Conservation (phyloP, 1,284 basidiomycete species). For the Amylostereum areolatum region DNA sequence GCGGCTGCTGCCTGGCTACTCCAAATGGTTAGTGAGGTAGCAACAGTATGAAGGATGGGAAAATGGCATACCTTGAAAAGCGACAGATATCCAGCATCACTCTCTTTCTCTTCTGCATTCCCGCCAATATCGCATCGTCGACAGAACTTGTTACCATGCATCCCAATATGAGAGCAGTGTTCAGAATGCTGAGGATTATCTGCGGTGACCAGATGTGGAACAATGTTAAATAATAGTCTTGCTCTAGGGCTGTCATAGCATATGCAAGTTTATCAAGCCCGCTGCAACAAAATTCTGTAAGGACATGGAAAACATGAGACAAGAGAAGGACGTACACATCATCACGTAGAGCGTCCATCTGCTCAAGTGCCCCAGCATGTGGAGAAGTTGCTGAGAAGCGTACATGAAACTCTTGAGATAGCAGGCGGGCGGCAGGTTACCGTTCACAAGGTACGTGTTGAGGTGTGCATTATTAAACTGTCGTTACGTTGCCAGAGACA, state of each 20-base stretch:
- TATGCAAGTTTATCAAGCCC: not conserved
- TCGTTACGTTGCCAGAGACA: conserved; percentile 27
- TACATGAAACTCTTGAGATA: conserved; percentile 27
- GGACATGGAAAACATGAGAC: not conserved
- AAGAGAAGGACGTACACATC: not conserved
- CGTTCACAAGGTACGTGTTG: conserved; percentile 23
- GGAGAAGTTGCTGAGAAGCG: conserved; percentile 16
- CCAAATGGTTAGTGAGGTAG: too few relatives aligned
- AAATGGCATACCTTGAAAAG: conserved; percentile 17
- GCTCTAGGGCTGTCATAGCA: not conserved
- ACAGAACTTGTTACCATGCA: conserved; percentile 23
- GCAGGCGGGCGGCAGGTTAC: conserved; percentile 18
- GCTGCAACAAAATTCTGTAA: not conserved
- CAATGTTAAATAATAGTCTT: not conserved
- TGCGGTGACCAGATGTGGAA: conserved; percentile 19
- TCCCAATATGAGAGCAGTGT: conserved; percentile 22
- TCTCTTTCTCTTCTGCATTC: conserved; percentile 12
- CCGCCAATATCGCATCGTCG: conserved; percentile 27
- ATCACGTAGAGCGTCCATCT: conserved; percentile 8
- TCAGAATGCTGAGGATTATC: conserved; percentile 34
- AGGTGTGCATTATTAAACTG: conserved; percentile 25
- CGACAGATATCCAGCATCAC: conserved; percentile 19
- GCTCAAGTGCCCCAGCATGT: not conserved
- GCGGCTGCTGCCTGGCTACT: not conserved
- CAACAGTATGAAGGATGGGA: too few relatives aligned